Conservation (phyloP, 176 grass and related monocot species). For the Lolium rigidum region DNA sequence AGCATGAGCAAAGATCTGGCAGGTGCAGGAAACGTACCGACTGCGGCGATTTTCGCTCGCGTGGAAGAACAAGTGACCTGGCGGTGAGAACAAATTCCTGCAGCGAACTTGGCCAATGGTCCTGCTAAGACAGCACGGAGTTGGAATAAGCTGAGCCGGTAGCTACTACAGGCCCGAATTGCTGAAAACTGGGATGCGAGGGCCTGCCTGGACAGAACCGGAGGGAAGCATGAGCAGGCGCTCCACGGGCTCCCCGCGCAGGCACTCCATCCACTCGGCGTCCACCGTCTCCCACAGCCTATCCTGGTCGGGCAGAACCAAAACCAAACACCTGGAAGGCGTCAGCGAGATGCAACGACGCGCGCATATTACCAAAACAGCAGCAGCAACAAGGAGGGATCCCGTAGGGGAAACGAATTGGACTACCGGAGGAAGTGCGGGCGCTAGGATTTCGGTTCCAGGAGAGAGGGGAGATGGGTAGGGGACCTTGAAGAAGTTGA, state of each 20-base stretch:
- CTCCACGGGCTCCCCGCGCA: slow-evolving; percentile 63
- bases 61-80: slow-evolving; percentile 64
- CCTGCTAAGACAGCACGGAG: slow-evolving; percentile 44
- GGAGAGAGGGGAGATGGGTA: not conserved
- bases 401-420: too few relatives aligned
- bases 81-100: slow-evolving; percentile 63
- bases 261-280: slow-evolving; percentile 87
- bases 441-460: not conserved
- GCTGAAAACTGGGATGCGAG: not conserved
- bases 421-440: not conserved
- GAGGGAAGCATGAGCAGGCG: slow-evolving; percentile 72
- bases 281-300: slow-evolving; percentile 82
- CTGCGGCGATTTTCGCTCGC: slow-evolving; percentile 58
- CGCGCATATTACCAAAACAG: too few relatives aligned
- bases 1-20: not conserved
- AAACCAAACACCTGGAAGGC: not conserved
- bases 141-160: not conserved
- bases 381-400: not conserved
- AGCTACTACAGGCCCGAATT: too few relatives aligned
- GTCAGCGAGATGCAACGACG: not conserved
- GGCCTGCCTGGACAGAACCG: slow-evolving; percentile 63
- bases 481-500: slow-evolving; percentile 97
- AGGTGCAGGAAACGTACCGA: slow-evolving; percentile 50
- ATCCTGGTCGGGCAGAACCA: slow-evolving; percentile 50
- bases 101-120: slow-evolving; percentile 72